Evolutionary conservation across 2,329 filamentous ascomycete species (phyloP).

Genomic region (Decorospora gaudefroyi): DNA sequence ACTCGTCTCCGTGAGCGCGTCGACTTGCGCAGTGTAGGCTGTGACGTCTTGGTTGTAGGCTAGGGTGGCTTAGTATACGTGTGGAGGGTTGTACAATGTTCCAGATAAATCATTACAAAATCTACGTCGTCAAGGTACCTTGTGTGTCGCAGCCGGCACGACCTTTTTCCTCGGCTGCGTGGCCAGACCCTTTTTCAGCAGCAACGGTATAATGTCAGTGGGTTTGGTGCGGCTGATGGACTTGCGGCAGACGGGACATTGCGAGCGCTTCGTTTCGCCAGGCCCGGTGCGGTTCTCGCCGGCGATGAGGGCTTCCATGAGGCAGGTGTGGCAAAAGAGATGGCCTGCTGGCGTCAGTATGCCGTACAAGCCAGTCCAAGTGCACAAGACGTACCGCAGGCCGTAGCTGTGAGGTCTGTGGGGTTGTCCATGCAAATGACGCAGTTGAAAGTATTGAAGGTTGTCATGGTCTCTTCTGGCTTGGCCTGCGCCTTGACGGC

Average conservation of each 20-base stretch:
- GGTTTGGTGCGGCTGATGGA: slow-evolving; percentile 48
- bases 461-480: slow-evolving; percentile 46
- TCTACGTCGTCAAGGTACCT: slow-evolving; percentile 28
- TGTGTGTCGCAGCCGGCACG: slow-evolving; percentile 13
- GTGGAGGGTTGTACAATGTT: neutral
- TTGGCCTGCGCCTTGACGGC: slow-evolving; percentile 54
- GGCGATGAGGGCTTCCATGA: slow-evolving; percentile 63
- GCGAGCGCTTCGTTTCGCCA: slow-evolving; percentile 49
- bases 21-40: neutral
- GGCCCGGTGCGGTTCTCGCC: slow-evolving; percentile 57
- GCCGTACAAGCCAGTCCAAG: too few species aligned
- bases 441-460: slow-evolving; percentile 59
- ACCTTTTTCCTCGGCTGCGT: slow-evolving; percentile 43
- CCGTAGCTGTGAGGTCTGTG: slow-evolving; percentile 62
- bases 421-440: slow-evolving; percentile 67
- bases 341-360: slow-evolving; percentile 54
- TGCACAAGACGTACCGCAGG: slow-evolving; percentile 60
- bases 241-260: slow-evolving; percentile 57
- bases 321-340: slow-evolving; percentile 67
- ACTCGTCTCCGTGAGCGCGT: neutral
- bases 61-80: slow-evolving; percentile 7
- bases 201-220: slow-evolving; percentile 50
- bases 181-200: slow-evolving; percentile 48
- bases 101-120: slow-evolving; percentile 14
- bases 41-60: neutral